Evolutionary conservation across 2,329 filamentous ascomycete species (phyloP).

Genomic region (Aspergillus sp.): DNA sequence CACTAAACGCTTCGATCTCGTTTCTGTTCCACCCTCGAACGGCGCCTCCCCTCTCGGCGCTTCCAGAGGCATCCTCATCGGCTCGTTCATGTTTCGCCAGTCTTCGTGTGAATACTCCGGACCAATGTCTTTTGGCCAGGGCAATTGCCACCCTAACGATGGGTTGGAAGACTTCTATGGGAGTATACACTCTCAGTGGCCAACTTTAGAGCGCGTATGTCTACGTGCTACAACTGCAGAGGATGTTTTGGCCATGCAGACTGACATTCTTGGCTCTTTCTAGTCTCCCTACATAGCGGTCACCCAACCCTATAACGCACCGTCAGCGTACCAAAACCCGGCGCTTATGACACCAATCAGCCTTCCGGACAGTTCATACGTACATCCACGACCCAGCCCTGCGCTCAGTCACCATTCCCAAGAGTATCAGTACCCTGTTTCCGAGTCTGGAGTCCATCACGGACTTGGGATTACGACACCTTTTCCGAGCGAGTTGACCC

Average conservation of each 20-base stretch:
- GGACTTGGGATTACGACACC: constrained; percentile 45
- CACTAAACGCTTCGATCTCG: constrained; percentile 32
- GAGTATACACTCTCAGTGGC: constrained; percentile 33
- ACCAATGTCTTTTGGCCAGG: constrained; percentile 35
- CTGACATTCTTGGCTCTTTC: constrained; percentile 16
- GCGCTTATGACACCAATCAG: constrained; percentile 45
- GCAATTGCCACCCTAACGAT: constrained; percentile 28
- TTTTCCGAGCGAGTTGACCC: constrained; percentile 38
- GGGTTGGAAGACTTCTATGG: constrained; percentile 38
- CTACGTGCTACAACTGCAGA: background rate
- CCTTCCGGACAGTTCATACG: constrained; percentile 41
- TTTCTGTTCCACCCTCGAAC: constrained; percentile 18
- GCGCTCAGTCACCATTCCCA: constrained; percentile 43
- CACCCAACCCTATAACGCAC: constrained; percentile 39
- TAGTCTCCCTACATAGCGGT: constrained; percentile 33
- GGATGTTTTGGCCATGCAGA: constrained; percentile 7
- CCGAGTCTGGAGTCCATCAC: constrained; percentile 35
- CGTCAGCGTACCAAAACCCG: constrained; percentile 32
- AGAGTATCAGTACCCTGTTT: constrained; percentile 41
- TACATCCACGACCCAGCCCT: constrained; percentile 38
- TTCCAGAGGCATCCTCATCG: constrained; percentile 23
- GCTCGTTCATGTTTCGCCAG: constrained; percentile 34
- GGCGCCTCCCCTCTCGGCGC: constrained; percentile 17
- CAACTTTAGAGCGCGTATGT: constrained; percentile 38
- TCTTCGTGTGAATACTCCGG: constrained; percentile 24